Evolutionary conservation across 2,329 filamentous ascomycete species (phyloP).

Genomic region (Diaporthe sp.): DNA sequence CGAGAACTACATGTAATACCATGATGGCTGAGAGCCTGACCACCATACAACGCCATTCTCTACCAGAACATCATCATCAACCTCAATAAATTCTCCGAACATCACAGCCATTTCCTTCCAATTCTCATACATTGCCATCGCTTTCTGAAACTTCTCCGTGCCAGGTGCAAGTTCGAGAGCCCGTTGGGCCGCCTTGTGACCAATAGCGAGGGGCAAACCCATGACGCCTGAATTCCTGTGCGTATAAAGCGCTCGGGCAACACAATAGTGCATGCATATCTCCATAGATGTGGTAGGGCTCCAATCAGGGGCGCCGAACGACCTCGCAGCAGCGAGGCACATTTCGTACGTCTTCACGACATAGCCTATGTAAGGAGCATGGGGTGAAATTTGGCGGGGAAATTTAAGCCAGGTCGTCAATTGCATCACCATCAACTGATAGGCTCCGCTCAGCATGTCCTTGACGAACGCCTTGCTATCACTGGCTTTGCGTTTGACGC

Average conservation of each 20-base stretch:
- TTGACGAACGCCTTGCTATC: neutral
- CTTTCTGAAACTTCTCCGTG: no score
- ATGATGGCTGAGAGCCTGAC: neutral
- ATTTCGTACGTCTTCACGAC: neutral
- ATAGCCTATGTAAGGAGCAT: neutral
- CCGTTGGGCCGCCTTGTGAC: neutral
- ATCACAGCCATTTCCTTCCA: no score
- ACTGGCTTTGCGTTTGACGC: neutral
- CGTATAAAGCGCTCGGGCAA: neutral
- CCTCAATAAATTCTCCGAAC: accelerated
- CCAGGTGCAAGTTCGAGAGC: neutral
- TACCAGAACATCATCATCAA: neutral
- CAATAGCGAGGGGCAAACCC: neutral
- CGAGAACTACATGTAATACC: neutral
- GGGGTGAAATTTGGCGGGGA: neutral
- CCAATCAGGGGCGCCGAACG: neutral
- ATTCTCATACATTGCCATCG: neutral
- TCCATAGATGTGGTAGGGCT: neutral
- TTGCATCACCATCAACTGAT: neutral
- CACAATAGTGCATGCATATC: neutral
- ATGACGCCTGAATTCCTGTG: no score
- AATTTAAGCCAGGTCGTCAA: neutral
- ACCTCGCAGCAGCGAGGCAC: neutral
- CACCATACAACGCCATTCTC: neutral
- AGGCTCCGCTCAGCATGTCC: neutral